These are phyloP conservation scores for Suillus spraguei DNA, from an alignment of 768 basidiomycete species.

Conservation along the genomic window DNA sequence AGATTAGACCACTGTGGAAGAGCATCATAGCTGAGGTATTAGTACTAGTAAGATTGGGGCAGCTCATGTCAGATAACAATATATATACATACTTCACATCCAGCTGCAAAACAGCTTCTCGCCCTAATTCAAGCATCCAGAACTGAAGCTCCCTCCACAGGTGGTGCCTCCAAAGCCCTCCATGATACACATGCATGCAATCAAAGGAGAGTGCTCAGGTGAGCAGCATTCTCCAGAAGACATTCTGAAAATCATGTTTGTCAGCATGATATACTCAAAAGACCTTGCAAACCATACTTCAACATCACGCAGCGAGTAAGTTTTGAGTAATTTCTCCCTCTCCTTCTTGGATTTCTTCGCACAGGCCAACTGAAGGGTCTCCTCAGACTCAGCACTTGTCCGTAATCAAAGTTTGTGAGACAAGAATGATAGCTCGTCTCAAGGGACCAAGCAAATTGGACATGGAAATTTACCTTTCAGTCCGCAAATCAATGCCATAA, in stretches of 20 bases:
- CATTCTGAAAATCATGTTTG: not conserved
- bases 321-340: conserved; percentile 8
- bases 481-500: conserved; percentile 23
- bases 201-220: conserved; percentile 16
- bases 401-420: not conserved
- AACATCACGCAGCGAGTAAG: conserved; percentile 1
- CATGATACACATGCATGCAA: conserved; percentile 16
- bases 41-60: not conserved
- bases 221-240: not conserved
- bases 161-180: conserved; percentile 17
- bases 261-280: not conserved
- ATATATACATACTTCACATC: conserved; percentile 4
- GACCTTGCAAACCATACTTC: not conserved
- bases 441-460: conserved; percentile 20
- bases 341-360: not conserved
- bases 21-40: conserved; percentile 3
- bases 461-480: conserved; percentile 16
- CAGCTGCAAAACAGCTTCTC: not conserved
- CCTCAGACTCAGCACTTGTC: not conserved
- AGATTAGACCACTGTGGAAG: conserved; percentile 10
- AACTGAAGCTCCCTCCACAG: conserved; percentile 11
- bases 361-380: not conserved
- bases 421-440: not conserved
- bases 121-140: not conserved
- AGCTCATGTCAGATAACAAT: conserved; percentile 1